Evolutionary conservation across 306 rosid species (phyloP).

Genomic region (Dalbergia oliveri): DNA sequence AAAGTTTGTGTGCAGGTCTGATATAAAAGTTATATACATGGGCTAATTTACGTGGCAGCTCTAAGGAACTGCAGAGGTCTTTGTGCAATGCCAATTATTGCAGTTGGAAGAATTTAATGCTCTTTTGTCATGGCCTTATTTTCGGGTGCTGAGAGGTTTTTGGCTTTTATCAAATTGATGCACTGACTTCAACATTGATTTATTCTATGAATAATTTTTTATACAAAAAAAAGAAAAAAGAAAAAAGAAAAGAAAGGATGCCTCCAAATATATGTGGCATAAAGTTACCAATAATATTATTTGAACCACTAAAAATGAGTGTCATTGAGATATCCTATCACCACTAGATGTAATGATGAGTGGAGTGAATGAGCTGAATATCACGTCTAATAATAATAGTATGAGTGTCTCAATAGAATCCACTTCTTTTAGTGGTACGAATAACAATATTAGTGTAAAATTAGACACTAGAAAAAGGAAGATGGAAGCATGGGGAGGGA

Average conservation of each 20-base stretch:
- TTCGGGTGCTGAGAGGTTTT: background rate
- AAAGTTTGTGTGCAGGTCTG: background rate
- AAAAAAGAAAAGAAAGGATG: background rate
- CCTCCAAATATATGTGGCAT: background rate
- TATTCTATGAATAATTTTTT: background rate
- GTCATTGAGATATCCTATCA: no score
- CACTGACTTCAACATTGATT: background rate
- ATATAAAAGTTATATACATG: background rate
- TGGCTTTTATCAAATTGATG: background rate
- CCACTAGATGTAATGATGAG: no score
- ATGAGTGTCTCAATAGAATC: no score
- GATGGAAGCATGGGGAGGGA: no score
- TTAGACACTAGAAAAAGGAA: background rate
- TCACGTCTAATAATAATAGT: no score
- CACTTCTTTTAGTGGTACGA: no score
- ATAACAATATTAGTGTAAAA: no score
- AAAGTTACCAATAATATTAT: no score
- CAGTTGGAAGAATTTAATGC: background rate
- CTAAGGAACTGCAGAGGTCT: background rate
- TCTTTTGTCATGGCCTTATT: background rate
- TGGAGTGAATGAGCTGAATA: no score
- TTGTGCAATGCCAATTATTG: background rate
- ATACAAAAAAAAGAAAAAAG: background rate
- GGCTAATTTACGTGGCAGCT: background rate
- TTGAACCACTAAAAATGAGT: no score